Evolutionary conservation across 345 rosid species (phyloP).

Genomic region (Jatropha curcas): DNA sequence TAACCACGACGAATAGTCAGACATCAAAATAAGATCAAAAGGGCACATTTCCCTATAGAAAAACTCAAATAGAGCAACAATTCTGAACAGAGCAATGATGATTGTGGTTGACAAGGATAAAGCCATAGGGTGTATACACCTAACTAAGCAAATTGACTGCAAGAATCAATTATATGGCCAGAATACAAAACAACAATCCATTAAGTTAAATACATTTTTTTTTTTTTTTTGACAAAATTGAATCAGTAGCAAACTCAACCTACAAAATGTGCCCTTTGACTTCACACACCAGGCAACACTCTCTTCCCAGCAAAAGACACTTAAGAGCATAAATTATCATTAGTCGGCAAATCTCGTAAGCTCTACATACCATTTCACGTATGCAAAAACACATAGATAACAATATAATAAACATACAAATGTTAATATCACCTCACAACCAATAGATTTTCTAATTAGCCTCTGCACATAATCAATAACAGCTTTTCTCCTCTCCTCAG

Average conservation of each 20-base stretch:
- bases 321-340: neutral
- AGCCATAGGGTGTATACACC: neutral
- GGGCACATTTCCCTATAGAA: neutral
- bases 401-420: neutral
- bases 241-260: neutral
- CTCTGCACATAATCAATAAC: constrained; percentile 30
- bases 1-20: too few relatives aligned
- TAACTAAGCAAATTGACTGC: neutral
- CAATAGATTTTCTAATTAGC: constrained; percentile 26
- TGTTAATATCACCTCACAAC: constrained; percentile 30
- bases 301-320: neutral
- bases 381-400: neutral
- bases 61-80: neutral
- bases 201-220: too few relatives aligned
- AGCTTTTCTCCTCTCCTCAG: constrained; percentile 21
- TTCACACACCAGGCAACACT: neutral
- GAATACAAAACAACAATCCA: neutral
- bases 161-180: neutral
- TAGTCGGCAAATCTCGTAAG: neutral
- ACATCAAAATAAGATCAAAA: neutral
- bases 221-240: neutral
- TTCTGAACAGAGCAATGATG: neutral
- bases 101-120: too few relatives aligned
- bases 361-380: neutral
- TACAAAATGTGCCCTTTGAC: neutral